phyloP scores from a whole-genome alignment of 2,329 filamentous ascomycete genomes.

The Chalaropsis thielavioides region DNA sequence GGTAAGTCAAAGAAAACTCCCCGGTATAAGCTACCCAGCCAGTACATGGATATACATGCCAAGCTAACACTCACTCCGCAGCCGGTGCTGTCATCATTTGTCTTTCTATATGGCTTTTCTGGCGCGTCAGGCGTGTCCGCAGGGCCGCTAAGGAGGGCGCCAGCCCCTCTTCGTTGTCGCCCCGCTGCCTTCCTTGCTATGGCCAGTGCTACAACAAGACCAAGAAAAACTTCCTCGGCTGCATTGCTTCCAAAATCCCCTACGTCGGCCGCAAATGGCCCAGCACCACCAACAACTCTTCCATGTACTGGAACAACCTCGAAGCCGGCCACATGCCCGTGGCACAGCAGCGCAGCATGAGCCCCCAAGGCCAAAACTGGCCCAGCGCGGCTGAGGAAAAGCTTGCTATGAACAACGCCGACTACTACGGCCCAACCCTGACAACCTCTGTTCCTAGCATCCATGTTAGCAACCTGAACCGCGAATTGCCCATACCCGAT shows the following conservation, averaged over 20 bases:
- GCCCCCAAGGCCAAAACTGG: not conserved
- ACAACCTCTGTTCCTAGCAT: not conserved
- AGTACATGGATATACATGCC: not conserved
- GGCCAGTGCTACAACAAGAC: not conserved
- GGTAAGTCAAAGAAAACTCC: not conserved
- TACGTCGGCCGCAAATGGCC: slow-evolving; percentile 7
- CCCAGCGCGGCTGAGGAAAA: slow-evolving; percentile 6
- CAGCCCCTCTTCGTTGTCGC: not conserved
- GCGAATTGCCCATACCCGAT: not conserved
- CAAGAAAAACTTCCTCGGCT: not conserved
- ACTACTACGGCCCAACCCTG: not conserved
- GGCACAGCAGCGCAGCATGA: slow-evolving; percentile 6
- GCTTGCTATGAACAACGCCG: not conserved
- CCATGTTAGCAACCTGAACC: not conserved
- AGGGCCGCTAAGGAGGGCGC: not conserved
- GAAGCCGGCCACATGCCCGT: slow-evolving; percentile 8
- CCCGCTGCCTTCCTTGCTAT: not conserved
- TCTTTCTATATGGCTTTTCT: slow-evolving; percentile 10
- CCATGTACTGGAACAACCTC: slow-evolving; percentile 4
- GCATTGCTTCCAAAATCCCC: slow-evolving; percentile 9
- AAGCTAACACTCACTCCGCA: not conserved
- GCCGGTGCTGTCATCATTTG: slow-evolving; percentile 12
- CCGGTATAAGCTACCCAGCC: not conserved
- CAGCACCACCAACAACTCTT: not conserved
- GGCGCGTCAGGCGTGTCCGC: slow-evolving; percentile 13